These are phyloP conservation scores for Choiromyces venosus DNA, from an alignment of 495 filamentous ascomycete genomes.

Conservation along the genomic window DNA sequence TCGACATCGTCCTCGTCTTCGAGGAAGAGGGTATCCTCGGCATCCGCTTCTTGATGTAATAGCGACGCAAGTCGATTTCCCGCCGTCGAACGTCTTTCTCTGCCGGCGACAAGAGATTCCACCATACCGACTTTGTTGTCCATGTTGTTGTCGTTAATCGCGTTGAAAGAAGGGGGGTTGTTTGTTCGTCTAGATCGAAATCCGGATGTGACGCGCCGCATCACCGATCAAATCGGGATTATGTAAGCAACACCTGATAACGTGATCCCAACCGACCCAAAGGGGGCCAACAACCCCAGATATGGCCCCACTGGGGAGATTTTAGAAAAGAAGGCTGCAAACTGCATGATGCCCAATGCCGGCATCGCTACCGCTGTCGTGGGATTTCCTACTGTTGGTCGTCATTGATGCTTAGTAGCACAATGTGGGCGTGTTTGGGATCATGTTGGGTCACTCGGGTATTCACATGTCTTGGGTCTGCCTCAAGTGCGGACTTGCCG, in stretches of 20 bases:
- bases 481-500: not conserved
- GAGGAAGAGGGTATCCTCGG: constrained; percentile 72
- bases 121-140: constrained; percentile 41
- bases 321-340: not conserved
- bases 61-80: constrained; percentile 78
- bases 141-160: constrained; percentile 12
- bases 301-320: not conserved
- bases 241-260: not conserved
- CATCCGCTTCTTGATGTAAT: constrained; percentile 58
- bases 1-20: constrained; percentile 83
- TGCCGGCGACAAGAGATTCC: constrained; percentile 71
- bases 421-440: not conserved
- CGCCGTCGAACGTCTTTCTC: constrained; percentile 75
- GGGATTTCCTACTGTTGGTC: constrained; percentile 17
- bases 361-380: constrained; percentile 1
- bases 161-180: not conserved
- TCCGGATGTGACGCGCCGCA: not conserved
- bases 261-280: not conserved
- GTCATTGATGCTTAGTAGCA: constrained; percentile 30
- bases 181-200: not conserved
- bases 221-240: not conserved
- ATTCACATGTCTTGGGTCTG: not conserved
- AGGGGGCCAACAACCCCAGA: not conserved
- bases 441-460: not conserved
- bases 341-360: not conserved